Evolutionary conservation across 2,329 filamentous ascomycete species (phyloP).

Genomic region (Xylariales sp.): DNA sequence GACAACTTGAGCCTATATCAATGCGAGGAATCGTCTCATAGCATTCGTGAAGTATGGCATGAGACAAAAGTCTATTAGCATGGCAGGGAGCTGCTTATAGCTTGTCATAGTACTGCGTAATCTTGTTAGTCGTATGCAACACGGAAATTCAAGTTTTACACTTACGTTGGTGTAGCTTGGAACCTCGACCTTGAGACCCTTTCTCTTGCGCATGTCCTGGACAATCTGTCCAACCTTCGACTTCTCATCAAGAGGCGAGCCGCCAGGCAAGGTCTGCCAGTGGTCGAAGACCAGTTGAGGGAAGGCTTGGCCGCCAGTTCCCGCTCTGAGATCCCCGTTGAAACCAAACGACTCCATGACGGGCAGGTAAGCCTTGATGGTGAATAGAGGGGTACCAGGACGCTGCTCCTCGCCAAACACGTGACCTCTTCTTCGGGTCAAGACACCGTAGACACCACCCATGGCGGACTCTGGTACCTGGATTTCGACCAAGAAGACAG

Average conservation of each 20-base stretch:
- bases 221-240: conserved; percentile 82
- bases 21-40: conserved; percentile 34
- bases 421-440: conserved; percentile 96
- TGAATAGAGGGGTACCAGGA: conserved; percentile 98
- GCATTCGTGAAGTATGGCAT: conserved; percentile 37
- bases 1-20: conserved; percentile 17
- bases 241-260: conserved; percentile 78
- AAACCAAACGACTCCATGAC: conserved; percentile 99
- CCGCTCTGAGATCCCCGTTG: conserved; percentile 91
- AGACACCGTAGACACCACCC: conserved; percentile 99
- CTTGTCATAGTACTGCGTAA: conserved; percentile 92
- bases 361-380: conserved; percentile 94
- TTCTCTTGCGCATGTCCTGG: conserved; percentile 91
- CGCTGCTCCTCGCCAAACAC: conserved; percentile 98
- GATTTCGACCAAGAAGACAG: conserved; percentile 98
- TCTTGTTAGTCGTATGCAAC: conserved; percentile 33
- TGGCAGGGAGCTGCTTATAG: conserved; percentile 61
- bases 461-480: conserved; percentile 97
- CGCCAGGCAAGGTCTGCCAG: conserved; percentile 94
- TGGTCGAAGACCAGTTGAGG: conserved; percentile 98
- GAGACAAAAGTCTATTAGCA: conserved; percentile 41
- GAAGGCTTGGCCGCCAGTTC: conserved; percentile 97
- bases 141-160: conserved; percentile 24
- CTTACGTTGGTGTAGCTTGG: conserved; percentile 94
- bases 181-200: conserved; percentile 97